Evolutionary conservation across 805 yeast species (phyloP), one percentile per base, ranked within the genome.

Genomic region (Pichia paraexigua): DNA sequence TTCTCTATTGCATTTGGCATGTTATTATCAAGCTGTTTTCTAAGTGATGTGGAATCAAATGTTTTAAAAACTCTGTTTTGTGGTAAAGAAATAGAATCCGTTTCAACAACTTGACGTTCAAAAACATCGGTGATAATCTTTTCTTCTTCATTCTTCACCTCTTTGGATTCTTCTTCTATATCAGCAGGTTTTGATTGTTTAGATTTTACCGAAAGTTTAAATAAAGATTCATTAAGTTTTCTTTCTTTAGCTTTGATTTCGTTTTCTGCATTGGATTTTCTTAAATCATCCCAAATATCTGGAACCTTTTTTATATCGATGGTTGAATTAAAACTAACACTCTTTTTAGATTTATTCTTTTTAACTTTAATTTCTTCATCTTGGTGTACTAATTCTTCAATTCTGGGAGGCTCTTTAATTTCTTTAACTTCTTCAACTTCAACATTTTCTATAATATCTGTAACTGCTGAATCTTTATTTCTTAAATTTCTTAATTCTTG

Each of bases 231-330:
- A 7, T 35, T 35, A 6, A 35, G 20, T n/a, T 35, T 8, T 35
- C 10, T n/a, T n/a, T 35, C 39, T n/a, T 20, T 35, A 5, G 39
- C 52, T 21, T 40, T 28, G 2, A 46, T 5, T 22, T 45, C 47
- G 35, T 55, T 55, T 43, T 60, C 63, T 22, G 44, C 44, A 42
- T 60, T 62, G 0, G 65, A 54, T 64, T 73, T 55, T 46, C 62
- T 53, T 54, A 79, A 59, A 39, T 72, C 72, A 30, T 72, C 73
- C 60, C 83, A 79, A 3, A 80, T 70, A 56, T 80, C 77, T 46
- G 79, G 85, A 46, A 84, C 72, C 51, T 80, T 81, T 54, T 81
- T 82, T 12, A 85, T 75, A 44, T 81, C 78, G 32, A 81, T 69
- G 2, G 67, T 67, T 1, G 72, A 71, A 0, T 82, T 72, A 66